These are phyloP conservation scores for Thoreauomyces humboldtii DNA, from an alignment of 192 early-diverging fungal genomes.

Conservation along the genomic window DNA sequence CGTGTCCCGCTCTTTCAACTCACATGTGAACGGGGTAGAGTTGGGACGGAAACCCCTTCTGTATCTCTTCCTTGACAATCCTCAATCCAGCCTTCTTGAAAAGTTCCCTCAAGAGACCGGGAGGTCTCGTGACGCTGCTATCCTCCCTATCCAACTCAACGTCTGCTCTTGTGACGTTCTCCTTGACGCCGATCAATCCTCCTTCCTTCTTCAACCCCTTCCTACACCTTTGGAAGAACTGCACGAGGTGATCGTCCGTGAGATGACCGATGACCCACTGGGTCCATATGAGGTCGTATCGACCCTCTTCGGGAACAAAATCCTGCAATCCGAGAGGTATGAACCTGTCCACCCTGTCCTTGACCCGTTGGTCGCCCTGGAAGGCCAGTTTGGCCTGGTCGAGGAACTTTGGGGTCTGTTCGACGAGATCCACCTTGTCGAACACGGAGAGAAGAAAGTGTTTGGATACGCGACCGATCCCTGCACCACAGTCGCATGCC, in stretches of 20 bases:
- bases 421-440: constrained; percentile 85
- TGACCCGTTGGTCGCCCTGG: constrained; percentile 54
- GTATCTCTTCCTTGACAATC: constrained; percentile 36
- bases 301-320: constrained; percentile 62
- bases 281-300: constrained; percentile 96
- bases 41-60: constrained; percentile 36
- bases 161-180: constrained; percentile 71
- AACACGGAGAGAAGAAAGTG: constrained; percentile 77
- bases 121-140: constrained; percentile 36
- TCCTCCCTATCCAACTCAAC: constrained; percentile 80
- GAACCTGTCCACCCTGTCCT: constrained; percentile 62
- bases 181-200: constrained; percentile 87
- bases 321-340: constrained; percentile 78
- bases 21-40: constrained; percentile 42
- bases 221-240: constrained; percentile 78
- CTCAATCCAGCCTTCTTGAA: constrained; percentile 37
- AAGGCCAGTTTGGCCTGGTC: constrained; percentile 64
- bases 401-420: constrained; percentile 78
- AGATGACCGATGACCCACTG: constrained; percentile 97
- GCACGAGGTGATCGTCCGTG: constrained; percentile 82
- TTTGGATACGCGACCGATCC: constrained; percentile 92
- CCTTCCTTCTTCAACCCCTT: constrained; percentile 63
- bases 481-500: constrained; percentile 96
- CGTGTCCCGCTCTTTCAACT: too few species aligned
- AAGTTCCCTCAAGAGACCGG: constrained; percentile 25